Evolutionary conservation across 2,329 filamentous ascomycete species (phyloP), one percentile per base, ranked within the genome.

Genomic region (Curvularia hawaiiensis): DNA sequence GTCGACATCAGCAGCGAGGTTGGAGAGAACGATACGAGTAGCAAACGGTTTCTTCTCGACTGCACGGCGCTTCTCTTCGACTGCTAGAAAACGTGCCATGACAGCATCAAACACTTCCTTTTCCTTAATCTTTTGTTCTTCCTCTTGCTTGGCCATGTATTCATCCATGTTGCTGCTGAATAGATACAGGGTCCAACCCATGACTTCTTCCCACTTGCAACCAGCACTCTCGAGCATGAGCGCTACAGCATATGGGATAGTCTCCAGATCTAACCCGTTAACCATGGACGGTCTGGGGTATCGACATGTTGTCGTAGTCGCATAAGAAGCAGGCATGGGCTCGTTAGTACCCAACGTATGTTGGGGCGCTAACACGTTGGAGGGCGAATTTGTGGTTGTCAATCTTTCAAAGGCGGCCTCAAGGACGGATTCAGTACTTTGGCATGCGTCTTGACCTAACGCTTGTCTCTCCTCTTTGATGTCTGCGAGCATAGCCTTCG

Each of bases 1-100:
- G 3, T 60, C 61, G 11, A 64, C 66, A 39, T 53, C 62, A 4
- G 67, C 67, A n/a, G 72, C 70, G 20, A 75, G 56, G 20, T 72
- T 71, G 7, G 63, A 63, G 8, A 72, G 54, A 16, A 72, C 53
- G 5, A 74, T 53, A 14, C 65, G 63, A 18, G 52, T 28, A 7
- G 55, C 51, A 0, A 66, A 47, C 24, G 49, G 56, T 2, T 41
- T 54, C 20, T 57, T 53, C 22, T 68, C 60, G 1, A 44, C 44
- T 11, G 33, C 53, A 6, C 14, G 49, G 16, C 8, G 6, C 35
- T 30, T 43, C 26, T 57, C 40, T 18, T 68, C 60, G 4, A 61
- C 65, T 1, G 61, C 43, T 22, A 64, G 22, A 4, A 44, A 54
- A 14, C 63, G 52, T 26, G 59, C 9, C 20, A 65, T 60, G 20